phyloP scores from a whole-genome alignment of 2,329 filamentous ascomycete species.

The Penicillium sp. region DNA sequence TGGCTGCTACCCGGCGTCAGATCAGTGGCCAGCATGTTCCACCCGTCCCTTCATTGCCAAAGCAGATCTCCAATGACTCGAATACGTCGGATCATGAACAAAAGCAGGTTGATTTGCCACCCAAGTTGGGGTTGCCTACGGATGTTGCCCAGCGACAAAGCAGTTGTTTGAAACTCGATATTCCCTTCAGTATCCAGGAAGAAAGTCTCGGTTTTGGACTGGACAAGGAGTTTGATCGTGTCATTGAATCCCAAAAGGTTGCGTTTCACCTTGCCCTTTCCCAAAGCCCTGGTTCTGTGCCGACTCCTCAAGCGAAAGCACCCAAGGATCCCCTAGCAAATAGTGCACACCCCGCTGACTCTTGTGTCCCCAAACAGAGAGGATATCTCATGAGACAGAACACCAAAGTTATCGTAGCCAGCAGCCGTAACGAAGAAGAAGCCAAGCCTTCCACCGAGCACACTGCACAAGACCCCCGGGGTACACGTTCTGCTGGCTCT shows the following conservation, averaged over 20 bases:
- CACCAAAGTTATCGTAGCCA: conserved; percentile 94
- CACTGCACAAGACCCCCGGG: conserved; percentile 35
- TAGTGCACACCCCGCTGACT: conserved; percentile 60
- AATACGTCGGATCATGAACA: conserved; percentile 16
- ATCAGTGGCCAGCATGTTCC: conserved; percentile 71
- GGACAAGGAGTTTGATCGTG: conserved; percentile 88
- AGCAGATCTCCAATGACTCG: conserved; percentile 24
- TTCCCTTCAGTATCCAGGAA: conserved; percentile 68
- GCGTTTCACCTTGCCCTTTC: conserved; percentile 53
- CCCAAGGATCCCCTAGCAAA: conserved; percentile 18
- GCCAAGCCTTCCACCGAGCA: conserved; percentile 30
- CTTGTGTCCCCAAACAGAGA: conserved; percentile 70
- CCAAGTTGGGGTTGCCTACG: conserved; percentile 30
- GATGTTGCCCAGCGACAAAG: conserved; percentile 57
- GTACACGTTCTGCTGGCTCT: conserved; percentile 62
- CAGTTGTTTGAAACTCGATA: conserved; percentile 77
- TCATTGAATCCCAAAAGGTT: conserved; percentile 98
- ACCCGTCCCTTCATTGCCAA: conserved; percentile 30
- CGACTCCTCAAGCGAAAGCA: conserved; percentile 12
- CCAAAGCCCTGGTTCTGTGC: conserved; percentile 27
- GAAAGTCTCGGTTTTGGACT: conserved; percentile 78
- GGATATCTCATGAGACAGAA: conserved; percentile 99
- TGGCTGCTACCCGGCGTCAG: conserved; percentile 82
- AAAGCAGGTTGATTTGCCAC: conserved; percentile 15
- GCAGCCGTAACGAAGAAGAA: conserved; percentile 65